Base-by-base conservation (phyloP, 768 basidiomycete species). In the Tulasnella sp. region DNA sequence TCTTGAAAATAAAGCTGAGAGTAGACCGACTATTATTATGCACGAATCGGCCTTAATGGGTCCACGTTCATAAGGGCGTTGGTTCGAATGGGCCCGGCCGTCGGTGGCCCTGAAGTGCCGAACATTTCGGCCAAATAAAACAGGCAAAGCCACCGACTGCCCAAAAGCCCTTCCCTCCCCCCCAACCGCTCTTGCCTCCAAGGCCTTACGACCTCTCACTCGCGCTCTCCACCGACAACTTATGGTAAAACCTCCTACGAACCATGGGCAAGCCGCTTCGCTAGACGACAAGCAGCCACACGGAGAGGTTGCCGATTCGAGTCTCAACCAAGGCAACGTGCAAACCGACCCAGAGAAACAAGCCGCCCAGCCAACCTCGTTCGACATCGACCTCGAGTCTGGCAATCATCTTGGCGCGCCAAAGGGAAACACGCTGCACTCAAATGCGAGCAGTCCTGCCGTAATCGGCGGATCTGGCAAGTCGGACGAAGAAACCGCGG, bases 401-500 rank as follows among this genome's bases (percentile, higher is more conserved):
- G 61, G 77, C 44, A 40, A 69, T 42, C 39, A 40, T 3, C 75
- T 73, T 69, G 69, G 67, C 77, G 40, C 29, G 11, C 42, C 71
- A 72, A 42, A 46, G 16, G 1, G 70, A 13, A 70, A 32, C 32
- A 70, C 77, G 26, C 42, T 77, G 35, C 77, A 77, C 48, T 35
- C 77, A n/a, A 77, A 77, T 55, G 77, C 77, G 5, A 77, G 77
- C 39, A 44, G 67, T 71, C 77, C 77, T 23, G 77, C 77, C 2
- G 77, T 73, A 10, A 77, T 77, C 1, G 77, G 77, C 35, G 26
- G 61, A 67, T 67, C 61, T 37, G 39, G 32, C 13, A 16, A 18
- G n/a, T 35, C 5, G 26, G 61, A 67, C 32, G 61, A 67, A 0
- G 61, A 67, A 26, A 13, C 37, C 39, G 77, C 37, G 2, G 44